phyloP scores from a whole-genome alignment of 2,329 filamentous ascomycete species.

The Ophiostoma perfectum region DNA sequence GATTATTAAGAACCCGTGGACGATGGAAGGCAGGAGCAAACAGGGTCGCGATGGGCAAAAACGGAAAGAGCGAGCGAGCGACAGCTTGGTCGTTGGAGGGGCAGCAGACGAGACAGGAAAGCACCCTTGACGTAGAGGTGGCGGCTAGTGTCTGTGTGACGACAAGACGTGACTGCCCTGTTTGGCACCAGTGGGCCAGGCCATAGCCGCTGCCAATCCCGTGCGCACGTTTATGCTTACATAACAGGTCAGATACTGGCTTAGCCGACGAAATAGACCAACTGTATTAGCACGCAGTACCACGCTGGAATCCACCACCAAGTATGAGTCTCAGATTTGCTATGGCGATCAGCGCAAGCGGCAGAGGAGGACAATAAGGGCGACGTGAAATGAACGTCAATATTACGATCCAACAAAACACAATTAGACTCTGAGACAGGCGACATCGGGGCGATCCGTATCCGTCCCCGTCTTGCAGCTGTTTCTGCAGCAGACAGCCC shows the following conservation, averaged over 20 bases:
- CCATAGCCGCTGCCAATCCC: too few species aligned
- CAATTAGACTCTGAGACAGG: background rate
- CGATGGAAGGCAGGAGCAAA: background rate
- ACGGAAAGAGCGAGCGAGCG: background rate
- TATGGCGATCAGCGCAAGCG: background rate
- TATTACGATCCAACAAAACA: background rate
- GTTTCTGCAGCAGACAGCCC: background rate
- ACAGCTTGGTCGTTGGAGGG: background rate
- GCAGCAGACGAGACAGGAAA: too few species aligned
- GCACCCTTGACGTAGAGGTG: too few species aligned
- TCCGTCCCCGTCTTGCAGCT: background rate
- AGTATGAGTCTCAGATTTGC: conserved; percentile 1
- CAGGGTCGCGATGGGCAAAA: background rate
- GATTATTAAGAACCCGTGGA: background rate
- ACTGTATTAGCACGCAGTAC: too few species aligned
- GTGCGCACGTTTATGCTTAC: too few species aligned
- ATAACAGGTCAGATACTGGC: too few species aligned
- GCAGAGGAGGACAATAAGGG: background rate
- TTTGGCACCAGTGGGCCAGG: too few species aligned
- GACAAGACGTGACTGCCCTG: too few species aligned
- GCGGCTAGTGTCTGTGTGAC: too few species aligned
- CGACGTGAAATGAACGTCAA: too few species aligned
- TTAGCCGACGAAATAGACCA: background rate
- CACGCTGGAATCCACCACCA: background rate
- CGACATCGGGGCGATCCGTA: background rate